Percentiles rank a stretch among this genome's conserved stretches.
phyloP scores from a whole-genome alignment of 78 protist species.

The Dictyostelium discoideum region dicty_2.7 NC_007091.3:5097501-5098000 shows the following conservation, averaged over 20 bases:
- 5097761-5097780: conserved; percentile 32
- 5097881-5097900: conserved; percentile 39
- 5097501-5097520: neutral
- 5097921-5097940: conserved; percentile 53
- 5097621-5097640: conserved; percentile 36
- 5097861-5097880: conserved; percentile 56
- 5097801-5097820: conserved; percentile 29
- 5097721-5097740: conserved; percentile 48
- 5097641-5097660: conserved; percentile 15
- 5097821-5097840: conserved; percentile 56
- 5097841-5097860: conserved; percentile 13
- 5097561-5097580: conserved; percentile 24
- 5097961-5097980: conserved; percentile 52
- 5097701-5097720: conserved; percentile 12
- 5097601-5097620: neutral
- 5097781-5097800: conserved; percentile 52
- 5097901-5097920: conserved; percentile 43
- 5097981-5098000: neutral
- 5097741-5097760: conserved; percentile 29
- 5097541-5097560: neutral
- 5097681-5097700: neutral
- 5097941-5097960: conserved; percentile 74
- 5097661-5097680: neutral
- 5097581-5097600: neutral
- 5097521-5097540: neutral